Evolutionary conservation across 805 yeast genomes (phyloP), one percentile per base, ranked within the genome.

Genomic region (Cyberlindnera amylophila): DNA sequence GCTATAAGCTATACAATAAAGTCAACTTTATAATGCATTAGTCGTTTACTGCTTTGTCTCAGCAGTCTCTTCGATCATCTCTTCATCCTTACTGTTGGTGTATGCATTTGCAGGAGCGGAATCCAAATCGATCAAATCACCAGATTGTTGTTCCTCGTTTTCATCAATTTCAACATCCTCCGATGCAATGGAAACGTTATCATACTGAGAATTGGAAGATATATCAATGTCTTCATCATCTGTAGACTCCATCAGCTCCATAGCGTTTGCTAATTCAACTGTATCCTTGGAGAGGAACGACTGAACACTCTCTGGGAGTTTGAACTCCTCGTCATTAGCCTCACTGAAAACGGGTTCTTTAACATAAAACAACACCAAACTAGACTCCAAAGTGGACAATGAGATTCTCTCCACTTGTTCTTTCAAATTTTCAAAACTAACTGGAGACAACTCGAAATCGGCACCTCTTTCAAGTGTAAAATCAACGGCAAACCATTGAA

Each of bases 291-390:
- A 42, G 6, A 68, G 39, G 38, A 70, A 70, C 3, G 51, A 54
- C 26, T 44, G 40, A 14, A 67, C 52, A 10, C 57, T 47, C 3
- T 44, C 40, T 27, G 65, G 61, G 10, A 63, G 36, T 0, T 45
- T 44, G 1, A 42, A 33, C 1, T 44, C 41, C 2, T 38, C 34
- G 3, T 41, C 41, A 8, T 34, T 12, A 14, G 41, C 35, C 8
- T 38, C 30, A 3, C 38, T 9, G 26, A 64, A 57, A 1, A 47
- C 55, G 4, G 64, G 50, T 26, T 61, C 45, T 34, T 45, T 62
- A 4, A 60, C 70, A 47, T 67, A 69, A 0, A 64, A 40, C 32
- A 70, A 44, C 3, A 63, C 58, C 46, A 69, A 51, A 0, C 70
- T 54, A 4, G 17, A n/a, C 4, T 59, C 62, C 43, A 62, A 59